Evolutionary conservation across 345 rosid species (phyloP).

Genomic region (Arabidopsis arenosa): DNA sequence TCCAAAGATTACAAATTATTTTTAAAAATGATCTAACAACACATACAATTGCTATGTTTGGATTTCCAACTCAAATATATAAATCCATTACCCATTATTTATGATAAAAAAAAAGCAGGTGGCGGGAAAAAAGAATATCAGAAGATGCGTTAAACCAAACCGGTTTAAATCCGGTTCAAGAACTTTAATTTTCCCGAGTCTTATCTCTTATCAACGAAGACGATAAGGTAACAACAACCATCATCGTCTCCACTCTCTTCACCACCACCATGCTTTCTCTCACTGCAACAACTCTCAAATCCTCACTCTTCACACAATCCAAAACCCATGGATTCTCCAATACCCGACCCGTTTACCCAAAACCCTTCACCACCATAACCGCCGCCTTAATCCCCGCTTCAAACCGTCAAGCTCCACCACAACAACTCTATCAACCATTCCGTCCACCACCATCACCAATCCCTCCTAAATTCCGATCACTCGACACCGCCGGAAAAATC

Average conservation of each 20-base stretch:
- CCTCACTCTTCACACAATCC: slow-evolving; percentile 30
- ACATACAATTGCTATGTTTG: too few relatives aligned
- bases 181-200: not conserved
- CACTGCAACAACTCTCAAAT: slow-evolving; percentile 38
- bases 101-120: too few relatives aligned
- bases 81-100: too few relatives aligned
- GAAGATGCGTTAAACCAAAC: not conserved
- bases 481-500: slow-evolving; percentile 67
- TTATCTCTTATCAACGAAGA: slow-evolving; percentile 13
- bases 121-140: too few relatives aligned
- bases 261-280: slow-evolving; percentile 44
- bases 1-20: too few relatives aligned
- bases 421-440: slow-evolving; percentile 78
- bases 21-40: too few relatives aligned
- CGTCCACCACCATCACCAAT: slow-evolving; percentile 89
- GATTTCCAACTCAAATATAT: too few relatives aligned
- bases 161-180: slow-evolving; percentile 35
- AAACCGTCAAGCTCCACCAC: slow-evolving; percentile 44
- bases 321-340: slow-evolving; percentile 26
- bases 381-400: slow-evolving; percentile 50
- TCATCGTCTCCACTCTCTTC: slow-evolving; percentile 37
- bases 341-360: slow-evolving; percentile 35
- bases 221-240: slow-evolving; percentile 5
- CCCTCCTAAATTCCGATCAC: slow-evolving; percentile 66
- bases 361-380: slow-evolving; percentile 32